Evolutionary conservation across 176 grass and related monocot species (phyloP), one percentile per base, ranked within the genome.

Genomic region (Carex kokanica): DNA sequence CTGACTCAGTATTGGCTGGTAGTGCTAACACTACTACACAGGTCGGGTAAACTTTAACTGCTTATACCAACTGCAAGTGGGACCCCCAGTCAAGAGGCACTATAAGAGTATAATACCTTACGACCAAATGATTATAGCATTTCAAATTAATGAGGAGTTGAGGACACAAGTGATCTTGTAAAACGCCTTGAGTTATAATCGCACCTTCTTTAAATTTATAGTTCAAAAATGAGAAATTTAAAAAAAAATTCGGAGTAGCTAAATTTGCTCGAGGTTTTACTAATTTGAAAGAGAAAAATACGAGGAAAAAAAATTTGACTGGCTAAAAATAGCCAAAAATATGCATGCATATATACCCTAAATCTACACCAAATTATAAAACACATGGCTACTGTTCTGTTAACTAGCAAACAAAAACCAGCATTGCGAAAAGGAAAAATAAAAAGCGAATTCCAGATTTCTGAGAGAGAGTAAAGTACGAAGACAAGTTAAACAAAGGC

Each of bases 381-480:
- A n/a, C 51, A 8, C 54, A 41, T 5, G 36, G 10, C 27, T 81
- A 78, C 51, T 78, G 73, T 29, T 56, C 73, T 29, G 15, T 25
- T 29, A 17, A 49, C 52, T 43, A 78, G 52, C 45, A 27, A 78
- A 78, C 41, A 78, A 78, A 52, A 24, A 54, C 18, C 45, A 55
- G 38, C 72, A 78, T 91, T 88, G 88, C 92, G 55, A 83, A 97
- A 85, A 81, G 60, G 12, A 68, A 11, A 6, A 11, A 70, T 12
- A 4, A 57, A 16, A 16, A 49, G 18, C 17, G 16, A 13, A 25
- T 53, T 69, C 52, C 69, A 32, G 17, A 36, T 67, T 64, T 43
- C 5, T 34, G 64, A 61, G 25, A 36, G 9, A 45, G 40, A 40
- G 31, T 6, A 73, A 65, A 70, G 24, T 51, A 78, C 2, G 18